A percentile compares a stretch with the other conserved stretches of the same genome.
Conservation (phyloP, 2,329 filamentous ascomycete species). For the Beauveria varroae region DNA sequence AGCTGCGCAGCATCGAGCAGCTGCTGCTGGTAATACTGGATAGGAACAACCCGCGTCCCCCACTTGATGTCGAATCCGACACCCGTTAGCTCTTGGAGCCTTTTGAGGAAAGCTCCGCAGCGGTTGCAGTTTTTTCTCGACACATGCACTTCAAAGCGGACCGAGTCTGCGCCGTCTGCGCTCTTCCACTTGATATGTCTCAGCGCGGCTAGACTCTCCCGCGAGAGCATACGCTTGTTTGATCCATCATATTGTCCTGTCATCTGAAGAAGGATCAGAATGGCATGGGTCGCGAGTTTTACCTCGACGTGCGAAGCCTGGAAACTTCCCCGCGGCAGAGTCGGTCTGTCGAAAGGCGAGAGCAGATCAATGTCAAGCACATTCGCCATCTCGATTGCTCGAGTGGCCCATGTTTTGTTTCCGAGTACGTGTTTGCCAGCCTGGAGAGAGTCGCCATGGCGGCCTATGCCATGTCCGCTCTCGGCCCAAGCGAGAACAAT, state of each 20-base stretch:
- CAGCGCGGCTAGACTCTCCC: conserved; percentile 18
- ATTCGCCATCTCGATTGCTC: conserved; percentile 22
- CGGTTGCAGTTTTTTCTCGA: conserved; percentile 25
- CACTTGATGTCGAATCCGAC: conserved; percentile 20
- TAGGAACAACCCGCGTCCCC: conserved; percentile 19
- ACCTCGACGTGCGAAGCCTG: conserved; percentile 31
- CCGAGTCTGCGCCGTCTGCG: conserved; percentile 15
- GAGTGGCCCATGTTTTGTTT: conserved; percentile 24
- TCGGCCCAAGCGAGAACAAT: conserved; percentile 2
- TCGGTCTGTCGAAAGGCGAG: conserved; percentile 21
- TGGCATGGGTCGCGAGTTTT: conserved; percentile 29
- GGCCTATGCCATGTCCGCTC: conserved; percentile 22
- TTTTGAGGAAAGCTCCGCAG: conserved; percentile 21
- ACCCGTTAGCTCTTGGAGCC: conserved; percentile 21
- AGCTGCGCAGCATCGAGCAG: background rate
- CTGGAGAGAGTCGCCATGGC: conserved; percentile 23
- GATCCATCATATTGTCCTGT: background rate
- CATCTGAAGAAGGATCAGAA: conserved; percentile 21
- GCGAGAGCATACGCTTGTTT: conserved; percentile 14
- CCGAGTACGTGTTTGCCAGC: conserved; percentile 17
- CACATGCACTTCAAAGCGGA: conserved; percentile 26
- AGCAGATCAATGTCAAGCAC: conserved; percentile 23
- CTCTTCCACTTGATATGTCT: conserved; percentile 18
- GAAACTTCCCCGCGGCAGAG: conserved; percentile 15
- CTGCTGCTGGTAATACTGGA: background rate